Conservation (phyloP, 768 basidiomycete genomes). For the Lentinula edodes region DNA sequence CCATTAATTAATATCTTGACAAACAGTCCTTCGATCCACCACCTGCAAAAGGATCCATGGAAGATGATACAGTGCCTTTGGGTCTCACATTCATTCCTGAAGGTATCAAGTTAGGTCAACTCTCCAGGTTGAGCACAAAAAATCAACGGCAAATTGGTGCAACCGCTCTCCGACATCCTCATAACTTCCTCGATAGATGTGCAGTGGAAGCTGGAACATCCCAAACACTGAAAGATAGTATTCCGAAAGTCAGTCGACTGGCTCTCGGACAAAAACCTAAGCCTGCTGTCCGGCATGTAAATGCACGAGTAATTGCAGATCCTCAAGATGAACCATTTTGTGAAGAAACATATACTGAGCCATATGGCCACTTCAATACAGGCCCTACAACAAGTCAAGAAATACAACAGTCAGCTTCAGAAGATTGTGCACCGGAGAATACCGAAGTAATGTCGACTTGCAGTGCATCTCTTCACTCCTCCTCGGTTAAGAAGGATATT, state of each 20-base stretch:
- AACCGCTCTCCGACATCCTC: neutral
- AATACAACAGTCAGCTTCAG: neutral
- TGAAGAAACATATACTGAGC: neutral
- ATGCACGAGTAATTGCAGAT: neutral
- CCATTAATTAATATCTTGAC: neutral
- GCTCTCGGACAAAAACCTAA: slow-evolving; percentile 3
- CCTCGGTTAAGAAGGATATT: neutral
- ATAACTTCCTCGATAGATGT: neutral
- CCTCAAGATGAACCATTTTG: neutral
- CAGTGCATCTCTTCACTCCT: neutral
- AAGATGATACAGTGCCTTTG: neutral
- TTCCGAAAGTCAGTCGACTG: neutral
- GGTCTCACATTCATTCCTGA: neutral
- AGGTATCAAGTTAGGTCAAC: neutral
- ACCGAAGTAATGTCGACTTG: neutral
- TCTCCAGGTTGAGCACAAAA: neutral
- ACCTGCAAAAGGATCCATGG: neutral
- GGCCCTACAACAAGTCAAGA: neutral
- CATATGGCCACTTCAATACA: neutral
- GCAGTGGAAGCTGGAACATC: neutral
- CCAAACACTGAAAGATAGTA: neutral
- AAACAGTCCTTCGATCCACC: neutral
- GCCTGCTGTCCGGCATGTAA: slow-evolving; percentile 11
- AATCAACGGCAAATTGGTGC: neutral
- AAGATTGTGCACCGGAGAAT: neutral